Percentiles rank a stretch among this genome's conserved stretches.
phyloP scores from a whole-genome alignment of 768 basidiomycete species.

The Suillus discolor region DNA sequence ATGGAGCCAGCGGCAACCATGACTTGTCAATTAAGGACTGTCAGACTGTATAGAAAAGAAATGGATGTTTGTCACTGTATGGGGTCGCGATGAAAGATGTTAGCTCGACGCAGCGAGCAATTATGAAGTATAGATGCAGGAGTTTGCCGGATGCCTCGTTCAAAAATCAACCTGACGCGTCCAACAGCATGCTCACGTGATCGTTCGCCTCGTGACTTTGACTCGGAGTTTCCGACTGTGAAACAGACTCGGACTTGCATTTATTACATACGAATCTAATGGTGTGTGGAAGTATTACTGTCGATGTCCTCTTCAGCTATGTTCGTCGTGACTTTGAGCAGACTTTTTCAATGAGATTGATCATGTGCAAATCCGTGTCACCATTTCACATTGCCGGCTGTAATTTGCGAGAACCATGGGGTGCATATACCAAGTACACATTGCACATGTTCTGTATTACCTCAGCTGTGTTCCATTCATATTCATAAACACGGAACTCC shows the following conservation, averaged over 20 bases:
- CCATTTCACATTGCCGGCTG: background rate
- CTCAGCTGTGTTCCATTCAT: background rate
- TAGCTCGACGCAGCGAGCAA: slow-evolving; percentile 1
- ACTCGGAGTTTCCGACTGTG: no score
- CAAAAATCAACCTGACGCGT: slow-evolving; percentile 9
- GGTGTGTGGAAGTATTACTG: background rate
- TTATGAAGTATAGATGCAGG: background rate
- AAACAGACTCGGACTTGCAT: background rate
- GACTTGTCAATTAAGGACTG: slow-evolving; percentile 14
- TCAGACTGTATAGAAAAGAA: background rate
- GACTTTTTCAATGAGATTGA: background rate
- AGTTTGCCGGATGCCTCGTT: background rate
- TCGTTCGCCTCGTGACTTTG: background rate
- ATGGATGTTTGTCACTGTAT: background rate
- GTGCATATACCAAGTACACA: no score
- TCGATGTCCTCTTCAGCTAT: background rate
- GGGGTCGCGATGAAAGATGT: background rate
- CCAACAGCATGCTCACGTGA: background rate
- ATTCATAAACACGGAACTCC: background rate
- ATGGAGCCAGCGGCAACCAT: slow-evolving; percentile 90
- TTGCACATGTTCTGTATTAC: background rate
- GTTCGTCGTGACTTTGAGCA: background rate
- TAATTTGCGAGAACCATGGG: background rate
- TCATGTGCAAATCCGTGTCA: background rate
- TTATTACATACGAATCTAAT: background rate